These are phyloP conservation scores for Colletotrichum tropicicola DNA, from an alignment of 2,329 filamentous ascomycete species.

Conservation along the genomic window DNA sequence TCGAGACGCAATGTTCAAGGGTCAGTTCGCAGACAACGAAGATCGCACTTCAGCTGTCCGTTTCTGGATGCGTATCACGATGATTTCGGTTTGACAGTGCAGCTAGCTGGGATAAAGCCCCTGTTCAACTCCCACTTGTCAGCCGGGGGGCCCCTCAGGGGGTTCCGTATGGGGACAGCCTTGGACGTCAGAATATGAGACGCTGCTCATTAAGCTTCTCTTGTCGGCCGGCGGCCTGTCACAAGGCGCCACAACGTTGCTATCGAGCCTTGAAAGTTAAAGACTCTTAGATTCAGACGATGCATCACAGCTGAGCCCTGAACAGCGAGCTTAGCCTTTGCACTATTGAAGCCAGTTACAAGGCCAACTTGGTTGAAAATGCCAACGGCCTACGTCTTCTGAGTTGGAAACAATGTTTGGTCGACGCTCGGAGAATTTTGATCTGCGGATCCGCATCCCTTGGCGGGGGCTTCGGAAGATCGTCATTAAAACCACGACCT, in stretches of 20 bases:
- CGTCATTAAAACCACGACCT: constrained; percentile 8
- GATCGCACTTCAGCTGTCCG: neutral
- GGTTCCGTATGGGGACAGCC: neutral
- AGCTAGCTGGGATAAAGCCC: neutral
- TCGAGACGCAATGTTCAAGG: neutral
- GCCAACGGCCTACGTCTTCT: neutral
- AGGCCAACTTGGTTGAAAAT: neutral
- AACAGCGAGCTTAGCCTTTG: neutral
- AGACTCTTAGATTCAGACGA: neutral
- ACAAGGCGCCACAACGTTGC: neutral
- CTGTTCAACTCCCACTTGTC: neutral
- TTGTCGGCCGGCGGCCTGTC: neutral
- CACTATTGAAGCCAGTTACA: neutral
- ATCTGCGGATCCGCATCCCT: neutral
- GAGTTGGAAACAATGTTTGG: neutral
- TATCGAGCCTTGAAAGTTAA: neutral
- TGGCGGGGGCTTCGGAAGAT: constrained; percentile 1
- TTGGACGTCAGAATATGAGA: neutral
- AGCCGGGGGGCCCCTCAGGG: neutral
- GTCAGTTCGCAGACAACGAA: neutral
- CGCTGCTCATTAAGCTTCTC: neutral
- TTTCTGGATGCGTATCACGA: neutral
- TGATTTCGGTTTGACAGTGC: neutral
- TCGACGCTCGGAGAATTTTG: neutral
- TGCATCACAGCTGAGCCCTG: neutral